Evolutionary conservation across 2,329 filamentous ascomycete genomes (phyloP).

Genomic region (Helminthosporium solani): DNA sequence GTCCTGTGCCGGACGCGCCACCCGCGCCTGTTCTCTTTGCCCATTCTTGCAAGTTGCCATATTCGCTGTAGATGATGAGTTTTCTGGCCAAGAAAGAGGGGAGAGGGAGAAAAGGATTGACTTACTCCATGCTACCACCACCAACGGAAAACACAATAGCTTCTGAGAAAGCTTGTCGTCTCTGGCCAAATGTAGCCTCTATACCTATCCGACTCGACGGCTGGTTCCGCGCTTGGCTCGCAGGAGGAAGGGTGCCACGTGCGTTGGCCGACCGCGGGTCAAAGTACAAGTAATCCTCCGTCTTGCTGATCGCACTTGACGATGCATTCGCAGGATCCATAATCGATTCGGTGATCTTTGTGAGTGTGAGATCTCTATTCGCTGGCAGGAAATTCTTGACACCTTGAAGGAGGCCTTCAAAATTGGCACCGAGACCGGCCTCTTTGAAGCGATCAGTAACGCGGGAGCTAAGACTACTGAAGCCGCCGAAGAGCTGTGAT

Average conservation of each 20-base stretch:
- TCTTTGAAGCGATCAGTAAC: conserved; percentile 94
- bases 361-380: conserved; percentile 92
- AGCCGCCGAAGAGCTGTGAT: conserved; percentile 85
- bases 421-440: conserved; percentile 79
- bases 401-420: conserved; percentile 90
- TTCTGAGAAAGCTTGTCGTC: conserved; percentile 84
- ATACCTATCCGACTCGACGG: conserved; percentile 58
- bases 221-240: conserved; percentile 56
- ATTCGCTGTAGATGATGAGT: conserved; percentile 56
- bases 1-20: conserved; percentile 53
- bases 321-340: conserved; percentile 94
- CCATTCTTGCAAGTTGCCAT: conserved; percentile 97
- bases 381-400: conserved; percentile 98
- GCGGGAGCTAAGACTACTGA: conserved; percentile 86
- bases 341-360: conserved; percentile 95
- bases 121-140: conserved; percentile 85
- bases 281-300: conserved; percentile 95
- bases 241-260: conserved; percentile 84
- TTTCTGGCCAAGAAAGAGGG: neutral
- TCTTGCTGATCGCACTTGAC: conserved; percentile 91
- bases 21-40: conserved; percentile 70
- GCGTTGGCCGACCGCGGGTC: conserved; percentile 93
- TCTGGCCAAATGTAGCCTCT: conserved; percentile 83
- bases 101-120: neutral
- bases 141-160: conserved; percentile 90